Percentiles rank a stretch among this genome's conserved stretches.
Conservation (phyloP, 371 early-diverging fungal species). For the Phascolomyces articulosus region DNA sequence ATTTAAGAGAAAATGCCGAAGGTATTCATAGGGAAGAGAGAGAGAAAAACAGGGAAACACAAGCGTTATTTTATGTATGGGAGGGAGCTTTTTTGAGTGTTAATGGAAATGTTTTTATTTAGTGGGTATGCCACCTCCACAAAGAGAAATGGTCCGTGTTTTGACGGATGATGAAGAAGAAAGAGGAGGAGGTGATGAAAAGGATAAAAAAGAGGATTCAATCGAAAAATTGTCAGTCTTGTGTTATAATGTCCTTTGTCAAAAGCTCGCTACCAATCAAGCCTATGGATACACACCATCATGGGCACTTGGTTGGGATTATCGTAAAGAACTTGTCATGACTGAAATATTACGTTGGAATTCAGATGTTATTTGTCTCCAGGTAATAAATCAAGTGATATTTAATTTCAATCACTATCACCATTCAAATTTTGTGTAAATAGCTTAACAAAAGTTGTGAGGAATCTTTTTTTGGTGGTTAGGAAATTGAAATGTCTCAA, state of each 20-base stretch:
- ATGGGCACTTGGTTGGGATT: slow-evolving; percentile 96
- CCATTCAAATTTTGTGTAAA: no score
- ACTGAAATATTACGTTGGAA: slow-evolving; percentile 88
- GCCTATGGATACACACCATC: slow-evolving; percentile 96
- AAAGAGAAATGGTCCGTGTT: slow-evolving; percentile 87
- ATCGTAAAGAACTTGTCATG: slow-evolving; percentile 90
- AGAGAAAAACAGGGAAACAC: no score
- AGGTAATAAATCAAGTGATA: no score
- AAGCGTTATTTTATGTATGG: no score
- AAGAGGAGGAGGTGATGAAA: neutral
- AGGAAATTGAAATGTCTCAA: slow-evolving; percentile 38
- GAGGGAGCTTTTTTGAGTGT: no score
- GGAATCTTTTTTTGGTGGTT: no score
- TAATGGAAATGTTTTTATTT: slow-evolving; percentile 19
- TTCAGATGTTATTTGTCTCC: slow-evolving; percentile 96
- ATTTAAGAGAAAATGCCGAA: slow-evolving; percentile 91
- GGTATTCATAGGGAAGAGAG: no score
- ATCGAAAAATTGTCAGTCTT: slow-evolving; percentile 83
- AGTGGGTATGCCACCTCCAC: slow-evolving; percentile 85
- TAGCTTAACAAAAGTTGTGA: no score
- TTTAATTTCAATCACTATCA: no score
- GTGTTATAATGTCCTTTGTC: slow-evolving; percentile 95
- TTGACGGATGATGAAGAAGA: slow-evolving; percentile 13
- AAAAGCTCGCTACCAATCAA: slow-evolving; percentile 88
- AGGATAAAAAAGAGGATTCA: neutral